These are phyloP conservation scores for Psilocybe cubensis DNA, from an alignment of 768 basidiomycete genomes.

Conservation along the genomic window DNA sequence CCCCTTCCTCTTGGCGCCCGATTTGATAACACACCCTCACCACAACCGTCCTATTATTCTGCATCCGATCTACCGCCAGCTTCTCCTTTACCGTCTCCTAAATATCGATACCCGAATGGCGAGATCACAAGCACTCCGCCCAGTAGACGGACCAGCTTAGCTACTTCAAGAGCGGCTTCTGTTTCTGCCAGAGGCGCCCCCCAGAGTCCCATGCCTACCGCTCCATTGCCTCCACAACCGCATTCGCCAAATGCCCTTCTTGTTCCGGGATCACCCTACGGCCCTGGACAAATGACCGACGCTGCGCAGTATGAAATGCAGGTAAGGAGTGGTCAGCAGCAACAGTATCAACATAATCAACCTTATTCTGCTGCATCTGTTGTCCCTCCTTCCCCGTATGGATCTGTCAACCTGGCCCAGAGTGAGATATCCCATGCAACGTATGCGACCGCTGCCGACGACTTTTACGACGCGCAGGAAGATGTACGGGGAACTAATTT, in stretches of 20 bases:
- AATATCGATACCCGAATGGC: conserved; percentile 48
- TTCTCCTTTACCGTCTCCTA: conserved; percentile 60
- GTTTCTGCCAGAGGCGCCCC: conserved; percentile 18
- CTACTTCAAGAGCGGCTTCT: conserved; percentile 30
- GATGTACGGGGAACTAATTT: conserved; percentile 10
- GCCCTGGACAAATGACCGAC: conserved; percentile 5
- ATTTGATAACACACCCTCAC: conserved; percentile 32
- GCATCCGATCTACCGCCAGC: conserved; percentile 64
- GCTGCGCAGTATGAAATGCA: conserved; percentile 42
- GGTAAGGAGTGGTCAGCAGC: conserved; percentile 32
- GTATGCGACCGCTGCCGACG: conserved; percentile 49
- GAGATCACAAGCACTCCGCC: conserved; percentile 49
- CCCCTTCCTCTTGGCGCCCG: conserved; percentile 27
- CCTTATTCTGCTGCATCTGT: neutral
- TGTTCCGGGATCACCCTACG: conserved; percentile 11
- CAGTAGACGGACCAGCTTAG: conserved; percentile 40
- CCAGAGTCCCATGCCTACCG: conserved; percentile 29
- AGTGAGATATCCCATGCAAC: conserved; percentile 44
- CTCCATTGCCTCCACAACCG: conserved; percentile 26
- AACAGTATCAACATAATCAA: neutral
- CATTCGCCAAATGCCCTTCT: conserved; percentile 12
- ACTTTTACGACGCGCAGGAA: conserved; percentile 39
- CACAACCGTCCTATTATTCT: conserved; percentile 69
- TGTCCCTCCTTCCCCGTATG: conserved; percentile 10
- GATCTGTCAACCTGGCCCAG: conserved; percentile 31